phyloP scores from a whole-genome alignment of 768 basidiomycete genomes.

The Megacollybia marginata region DNA sequence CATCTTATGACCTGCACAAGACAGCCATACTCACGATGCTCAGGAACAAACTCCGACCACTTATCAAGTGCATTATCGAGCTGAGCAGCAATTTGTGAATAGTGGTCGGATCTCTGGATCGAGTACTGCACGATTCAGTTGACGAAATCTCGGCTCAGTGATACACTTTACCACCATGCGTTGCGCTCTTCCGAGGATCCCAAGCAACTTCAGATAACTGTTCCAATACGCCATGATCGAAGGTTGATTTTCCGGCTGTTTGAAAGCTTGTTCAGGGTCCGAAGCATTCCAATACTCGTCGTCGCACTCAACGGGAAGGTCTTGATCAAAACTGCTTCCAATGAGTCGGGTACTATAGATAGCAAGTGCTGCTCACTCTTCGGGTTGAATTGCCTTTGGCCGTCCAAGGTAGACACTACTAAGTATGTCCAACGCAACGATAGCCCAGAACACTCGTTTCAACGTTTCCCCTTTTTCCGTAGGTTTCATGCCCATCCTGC shows the following conservation, averaged over 20 bases:
- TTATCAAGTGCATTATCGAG: conserved; percentile 49
- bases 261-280: conserved; percentile 35
- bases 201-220: conserved; percentile 35
- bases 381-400: conserved; percentile 49
- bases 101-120: neutral
- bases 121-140: neutral
- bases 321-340: conserved; percentile 49
- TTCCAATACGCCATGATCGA: conserved; percentile 39
- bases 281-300: conserved; percentile 55
- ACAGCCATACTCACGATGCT: conserved; percentile 18
- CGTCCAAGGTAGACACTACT: conserved; percentile 40
- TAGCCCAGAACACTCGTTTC: conserved; percentile 46
- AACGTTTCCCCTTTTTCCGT: conserved; percentile 51
- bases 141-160: neutral
- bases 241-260: conserved; percentile 45
- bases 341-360: neutral
- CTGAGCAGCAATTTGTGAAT: conserved; percentile 24
- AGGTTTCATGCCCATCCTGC: conserved; percentile 24
- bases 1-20: neutral
- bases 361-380: conserved; percentile 35
- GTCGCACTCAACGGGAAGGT: conserved; percentile 55
- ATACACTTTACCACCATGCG: conserved; percentile 38
- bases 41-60: conserved; percentile 49
- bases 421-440: conserved; percentile 13
- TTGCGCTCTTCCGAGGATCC: conserved; percentile 43